Percentiles rank a stretch among this genome's conserved stretches.
These are phyloP conservation scores for Pyronema domesticum DNA, from an alignment of 495 filamentous ascomycete genomes.

Conservation along the genomic window DNA sequence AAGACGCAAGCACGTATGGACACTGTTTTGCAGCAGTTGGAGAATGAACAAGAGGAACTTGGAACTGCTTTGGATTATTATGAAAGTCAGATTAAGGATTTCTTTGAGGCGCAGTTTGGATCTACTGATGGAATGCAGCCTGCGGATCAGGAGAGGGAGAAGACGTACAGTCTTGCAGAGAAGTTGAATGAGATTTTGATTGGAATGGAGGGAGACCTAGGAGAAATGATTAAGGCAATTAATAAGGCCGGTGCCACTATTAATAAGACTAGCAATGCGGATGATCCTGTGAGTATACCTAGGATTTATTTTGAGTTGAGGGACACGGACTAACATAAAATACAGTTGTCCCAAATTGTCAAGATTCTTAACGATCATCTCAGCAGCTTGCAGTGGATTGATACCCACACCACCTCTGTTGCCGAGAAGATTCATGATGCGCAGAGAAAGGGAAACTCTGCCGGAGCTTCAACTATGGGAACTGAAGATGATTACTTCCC, in stretches of 20 bases:
- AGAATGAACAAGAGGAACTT: constrained; percentile 81
- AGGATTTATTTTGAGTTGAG: background rate
- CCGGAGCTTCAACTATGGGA: constrained; percentile 54
- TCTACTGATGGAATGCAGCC: constrained; percentile 56
- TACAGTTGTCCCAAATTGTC: constrained; percentile 77
- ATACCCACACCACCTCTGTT: constrained; percentile 29
- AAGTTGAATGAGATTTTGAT: constrained; percentile 71
- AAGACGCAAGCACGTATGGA: constrained; percentile 79
- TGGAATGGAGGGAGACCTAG: constrained; percentile 78
- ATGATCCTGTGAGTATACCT: constrained; percentile 53
- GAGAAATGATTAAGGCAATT: constrained; percentile 94
- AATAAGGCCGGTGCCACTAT: constrained; percentile 69
- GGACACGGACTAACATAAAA: background rate
- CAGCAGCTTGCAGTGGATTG: constrained; percentile 74
- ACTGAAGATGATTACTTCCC: constrained; percentile 44
- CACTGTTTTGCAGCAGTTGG: constrained; percentile 68
- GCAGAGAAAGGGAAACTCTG: constrained; percentile 18
- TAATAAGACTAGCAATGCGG: constrained; percentile 70
- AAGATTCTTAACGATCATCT: constrained; percentile 85
- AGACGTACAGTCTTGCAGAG: constrained; percentile 84
- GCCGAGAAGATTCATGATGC: constrained; percentile 23
- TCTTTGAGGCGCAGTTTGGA: constrained; percentile 53
- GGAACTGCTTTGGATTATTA: constrained; percentile 70
- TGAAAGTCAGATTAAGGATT: constrained; percentile 69
- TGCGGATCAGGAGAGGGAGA: constrained; percentile 84